Evolutionary conservation across 116 monocot genomes (phyloP), one percentile per base, ranked within the genome.

Genomic region (Iris pallida): DNA sequence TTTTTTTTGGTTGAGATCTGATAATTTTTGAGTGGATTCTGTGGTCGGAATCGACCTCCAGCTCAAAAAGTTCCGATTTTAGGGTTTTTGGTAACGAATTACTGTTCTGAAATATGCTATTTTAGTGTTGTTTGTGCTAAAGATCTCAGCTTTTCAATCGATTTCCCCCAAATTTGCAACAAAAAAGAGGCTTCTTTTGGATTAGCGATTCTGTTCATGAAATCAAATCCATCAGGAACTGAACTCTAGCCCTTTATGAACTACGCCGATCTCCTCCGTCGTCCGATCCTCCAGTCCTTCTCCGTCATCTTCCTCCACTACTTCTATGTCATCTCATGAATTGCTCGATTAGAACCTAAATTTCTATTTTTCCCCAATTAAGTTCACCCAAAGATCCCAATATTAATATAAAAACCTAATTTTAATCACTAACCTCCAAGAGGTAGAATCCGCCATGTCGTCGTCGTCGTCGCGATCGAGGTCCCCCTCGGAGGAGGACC

Each of bases 241-340:
- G 47, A 44, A 46, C 63, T 63, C 63, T 47, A 11, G 8, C 52
- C 20, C 65, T 74, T 51, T 66, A 74, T 73, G 73, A 74, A 74
- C 66, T 59, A 58, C 51, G 7, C 47, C 8, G 47, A 66, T 66
- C 58, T 74, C 42, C 66, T 54, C 52, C 63, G 74, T 40, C 57
- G 65, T 40, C 74, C 66, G n/a, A 56, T 74, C 59, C 74, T 74
- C 40, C 74, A 74, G 42, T 74, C 74, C 57, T 66, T 74, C 51
- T 74, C 74, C 4, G 57, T 74, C 7, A 47, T 66, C 42, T 73
- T 73, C 42, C 73, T 73, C 47, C 19, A 73, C 58, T 73, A 65
- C 58, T 73, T 73, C 51, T 73, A 73, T 42, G 73, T 73, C 12
- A 73, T 73, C 16, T 73, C 48, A n/a, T 73, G 66, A 73, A 65